Conservation (phyloP, 78 protist species). For the Dictyostelium citrinum region DNA sequence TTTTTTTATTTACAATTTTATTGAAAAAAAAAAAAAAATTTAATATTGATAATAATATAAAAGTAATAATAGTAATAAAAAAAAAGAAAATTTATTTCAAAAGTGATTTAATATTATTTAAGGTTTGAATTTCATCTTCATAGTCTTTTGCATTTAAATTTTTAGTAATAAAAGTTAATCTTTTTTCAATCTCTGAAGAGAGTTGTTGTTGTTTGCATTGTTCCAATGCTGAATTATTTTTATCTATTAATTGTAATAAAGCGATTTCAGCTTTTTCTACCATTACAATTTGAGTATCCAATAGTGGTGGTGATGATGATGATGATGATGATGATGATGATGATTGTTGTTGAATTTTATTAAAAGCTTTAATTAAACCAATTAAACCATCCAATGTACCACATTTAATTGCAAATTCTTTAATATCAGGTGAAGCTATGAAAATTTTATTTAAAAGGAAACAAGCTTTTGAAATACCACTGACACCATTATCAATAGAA, state of each 20-base stretch:
- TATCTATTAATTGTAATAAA: neutral
- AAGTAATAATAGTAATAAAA: neutral
- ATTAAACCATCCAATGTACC: conserved; percentile 40
- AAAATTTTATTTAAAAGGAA: conserved; percentile 30
- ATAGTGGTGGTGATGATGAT: neutral
- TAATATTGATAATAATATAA: too few relatives aligned
- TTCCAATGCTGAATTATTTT: neutral
- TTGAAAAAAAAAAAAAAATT: too few relatives aligned
- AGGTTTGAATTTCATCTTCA: neutral
- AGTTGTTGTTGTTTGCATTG: neutral
- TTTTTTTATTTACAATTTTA: too few relatives aligned
- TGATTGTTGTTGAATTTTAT: neutral
- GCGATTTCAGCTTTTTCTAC: conserved; percentile 54
- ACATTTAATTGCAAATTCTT: neutral
- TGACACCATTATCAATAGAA: conserved; percentile 1
- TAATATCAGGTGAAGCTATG: neutral
- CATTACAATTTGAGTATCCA: conserved; percentile 27
- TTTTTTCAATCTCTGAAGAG: neutral
- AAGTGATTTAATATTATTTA: neutral
- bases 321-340: neutral
- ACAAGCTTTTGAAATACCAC: conserved; percentile 59
- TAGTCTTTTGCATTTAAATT: neutral
- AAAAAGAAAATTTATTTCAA: neutral
- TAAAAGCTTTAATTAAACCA: conserved; percentile 5
- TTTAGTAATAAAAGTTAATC: neutral